Conservation (phyloP, 2,329 filamentous ascomycete genomes). For the Microcera coccophila region DNA sequence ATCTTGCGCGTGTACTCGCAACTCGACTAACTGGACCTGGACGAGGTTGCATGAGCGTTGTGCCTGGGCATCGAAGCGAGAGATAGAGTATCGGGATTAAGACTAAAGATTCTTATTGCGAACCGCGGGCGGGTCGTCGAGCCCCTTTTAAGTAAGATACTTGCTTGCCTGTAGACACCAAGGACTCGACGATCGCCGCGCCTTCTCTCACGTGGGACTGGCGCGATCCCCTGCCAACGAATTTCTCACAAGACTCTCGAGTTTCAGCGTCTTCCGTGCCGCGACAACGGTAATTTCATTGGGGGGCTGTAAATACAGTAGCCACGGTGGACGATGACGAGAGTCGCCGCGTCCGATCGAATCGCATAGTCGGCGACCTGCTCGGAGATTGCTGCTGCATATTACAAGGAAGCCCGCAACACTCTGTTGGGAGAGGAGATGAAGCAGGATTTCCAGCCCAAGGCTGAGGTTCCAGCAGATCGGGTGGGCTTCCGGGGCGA, state of each 20-base stretch:
- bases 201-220: not conserved
- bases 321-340: not conserved
- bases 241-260: not conserved
- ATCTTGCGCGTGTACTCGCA: too few species aligned
- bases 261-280: slow-evolving; percentile 10
- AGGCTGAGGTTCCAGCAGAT: slow-evolving; percentile 19
- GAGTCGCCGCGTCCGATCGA: not conserved
- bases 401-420: slow-evolving; percentile 6
- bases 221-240: not conserved
- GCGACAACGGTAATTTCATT: slow-evolving; percentile 23
- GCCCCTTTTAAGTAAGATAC: too few species aligned
- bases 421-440: slow-evolving; percentile 8
- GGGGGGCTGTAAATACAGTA: not conserved
- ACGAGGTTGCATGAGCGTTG: too few species aligned
- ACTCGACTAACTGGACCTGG: not conserved
- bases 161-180: too few species aligned
- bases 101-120: too few species aligned
- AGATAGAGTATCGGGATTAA: too few species aligned
- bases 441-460: slow-evolving; percentile 19
- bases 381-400: slow-evolving; percentile 24
- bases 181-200: not conserved
- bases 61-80: too few species aligned
- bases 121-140: too few species aligned
- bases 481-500: slow-evolving; percentile 22
- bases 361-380: too few species aligned